These are phyloP conservation scores for Hypoxylon fuscum DNA, from an alignment of 495 filamentous ascomycete genomes.

Conservation along the genomic window DNA sequence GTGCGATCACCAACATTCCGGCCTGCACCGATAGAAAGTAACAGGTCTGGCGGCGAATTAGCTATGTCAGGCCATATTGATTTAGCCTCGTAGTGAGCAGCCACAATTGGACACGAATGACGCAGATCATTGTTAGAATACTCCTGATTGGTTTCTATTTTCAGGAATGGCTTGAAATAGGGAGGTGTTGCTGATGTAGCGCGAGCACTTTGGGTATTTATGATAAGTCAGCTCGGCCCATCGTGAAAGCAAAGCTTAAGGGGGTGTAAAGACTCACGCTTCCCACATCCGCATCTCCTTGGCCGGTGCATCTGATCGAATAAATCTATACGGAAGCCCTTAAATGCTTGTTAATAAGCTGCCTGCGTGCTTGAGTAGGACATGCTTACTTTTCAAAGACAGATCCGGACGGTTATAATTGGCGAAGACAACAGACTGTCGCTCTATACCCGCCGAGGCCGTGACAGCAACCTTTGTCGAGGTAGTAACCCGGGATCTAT, in stretches of 20 bases:
- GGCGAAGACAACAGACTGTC: conserved; percentile 53
- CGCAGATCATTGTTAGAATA: conserved; percentile 59
- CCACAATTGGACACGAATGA: conserved; percentile 57
- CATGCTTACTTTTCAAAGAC: conserved; percentile 16
- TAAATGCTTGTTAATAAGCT: neutral
- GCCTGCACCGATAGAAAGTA: conserved; percentile 59
- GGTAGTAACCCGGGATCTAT: conserved; percentile 33
- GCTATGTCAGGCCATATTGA: conserved; percentile 56
- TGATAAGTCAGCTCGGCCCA: conserved; percentile 20
- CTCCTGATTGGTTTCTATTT: conserved; percentile 45
- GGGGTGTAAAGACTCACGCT: conserved; percentile 47
- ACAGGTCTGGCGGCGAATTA: conserved; percentile 52
- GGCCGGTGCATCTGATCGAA: conserved; percentile 51
- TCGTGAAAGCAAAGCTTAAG: neutral
- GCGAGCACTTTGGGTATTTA: conserved; percentile 44
- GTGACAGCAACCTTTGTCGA: conserved; percentile 60
- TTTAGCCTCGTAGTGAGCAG: conserved; percentile 58
- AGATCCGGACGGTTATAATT: conserved; percentile 60
- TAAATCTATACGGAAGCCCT: conserved; percentile 52
- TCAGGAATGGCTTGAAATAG: conserved; percentile 58
- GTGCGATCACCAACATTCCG: conserved; percentile 38
- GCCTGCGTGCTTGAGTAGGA: neutral
- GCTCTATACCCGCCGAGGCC: conserved; percentile 49
- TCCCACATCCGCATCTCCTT: conserved; percentile 63
- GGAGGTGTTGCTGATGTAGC: conserved; percentile 60